A percentile compares a stretch with the other conserved stretches of the same genome.
Evolutionary conservation across 2,329 filamentous ascomycete genomes (phyloP).

Genomic region (Beauveria sp.): DNA sequence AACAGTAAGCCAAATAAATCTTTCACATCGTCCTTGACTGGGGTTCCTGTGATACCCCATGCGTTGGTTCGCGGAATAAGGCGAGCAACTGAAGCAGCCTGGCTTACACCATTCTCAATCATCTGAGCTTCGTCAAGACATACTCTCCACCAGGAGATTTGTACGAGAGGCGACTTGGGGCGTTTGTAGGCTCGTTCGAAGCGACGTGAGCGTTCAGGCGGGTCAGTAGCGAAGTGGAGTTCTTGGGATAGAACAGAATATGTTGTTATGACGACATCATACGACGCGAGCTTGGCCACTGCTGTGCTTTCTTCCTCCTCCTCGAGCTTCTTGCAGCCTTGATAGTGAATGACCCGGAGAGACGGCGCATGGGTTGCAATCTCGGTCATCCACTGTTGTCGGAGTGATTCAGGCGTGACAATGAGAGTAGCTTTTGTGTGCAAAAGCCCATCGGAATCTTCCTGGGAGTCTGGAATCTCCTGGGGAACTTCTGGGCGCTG

Average conservation of each 20-base stretch:
- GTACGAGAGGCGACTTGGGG: conserved; percentile 66
- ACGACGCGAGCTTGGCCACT: conserved; percentile 36
- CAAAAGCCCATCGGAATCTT: conserved; percentile 25
- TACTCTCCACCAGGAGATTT: conserved; percentile 82
- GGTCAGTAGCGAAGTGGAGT: conserved; percentile 64
- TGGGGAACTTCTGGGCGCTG: conserved; percentile 26
- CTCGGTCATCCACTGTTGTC: conserved; percentile 55
- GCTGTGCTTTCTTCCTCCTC: conserved; percentile 31
- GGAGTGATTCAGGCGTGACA: conserved; percentile 48
- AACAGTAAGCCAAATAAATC: conserved; percentile 75
- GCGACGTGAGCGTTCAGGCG: conserved; percentile 61
- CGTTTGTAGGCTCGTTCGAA: conserved; percentile 59
- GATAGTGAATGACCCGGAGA: conserved; percentile 49
- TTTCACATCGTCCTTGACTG: conserved; percentile 67
- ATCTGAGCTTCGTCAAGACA: conserved; percentile 78
- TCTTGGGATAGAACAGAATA: conserved; percentile 70
- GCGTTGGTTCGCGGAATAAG: conserved; percentile 76
- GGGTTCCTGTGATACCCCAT: conserved; percentile 87
- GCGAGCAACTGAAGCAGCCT: conserved; percentile 72
- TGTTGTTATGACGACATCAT: conserved; percentile 57
- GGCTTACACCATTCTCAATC: conserved; percentile 81
- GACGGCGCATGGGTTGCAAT: conserved; percentile 49
- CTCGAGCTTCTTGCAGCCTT: conserved; percentile 35
- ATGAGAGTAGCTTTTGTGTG: conserved; percentile 52
- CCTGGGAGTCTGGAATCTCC: conserved; percentile 1